Evolutionary conservation across 768 basidiomycete species (phyloP).

Genomic region (Coprinopsis marcescibilis): DNA sequence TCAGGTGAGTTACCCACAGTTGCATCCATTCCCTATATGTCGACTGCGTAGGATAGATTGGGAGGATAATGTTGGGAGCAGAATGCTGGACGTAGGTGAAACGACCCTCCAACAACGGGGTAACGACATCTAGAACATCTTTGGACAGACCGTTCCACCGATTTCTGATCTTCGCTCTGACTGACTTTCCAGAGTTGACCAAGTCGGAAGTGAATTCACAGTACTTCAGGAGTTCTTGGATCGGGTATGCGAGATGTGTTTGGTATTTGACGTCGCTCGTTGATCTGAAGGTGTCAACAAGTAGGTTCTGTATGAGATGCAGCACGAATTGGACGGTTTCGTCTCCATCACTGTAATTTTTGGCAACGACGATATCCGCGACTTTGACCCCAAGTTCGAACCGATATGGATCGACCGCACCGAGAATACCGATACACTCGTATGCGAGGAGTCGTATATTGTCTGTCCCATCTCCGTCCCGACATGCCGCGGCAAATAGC

Average conservation of each 20-base stretch:
- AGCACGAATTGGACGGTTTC: conserved; percentile 78
- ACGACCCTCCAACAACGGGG: conserved; percentile 72
- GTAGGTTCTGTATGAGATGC: conserved; percentile 78
- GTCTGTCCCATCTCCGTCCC: conserved; percentile 76
- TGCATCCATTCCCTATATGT: conserved; percentile 98
- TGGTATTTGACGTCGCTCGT: conserved; percentile 95
- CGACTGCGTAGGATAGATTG: conserved; percentile 69
- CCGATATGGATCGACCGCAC: conserved; percentile 93
- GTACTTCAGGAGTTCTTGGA: conserved; percentile 85
- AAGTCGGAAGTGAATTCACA: conserved; percentile 83
- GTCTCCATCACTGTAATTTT: conserved; percentile 73
- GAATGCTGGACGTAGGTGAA: conserved; percentile 48
- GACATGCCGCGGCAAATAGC: conserved; percentile 63
- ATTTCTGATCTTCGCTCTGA: conserved; percentile 60
- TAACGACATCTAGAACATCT: conserved; percentile 78
- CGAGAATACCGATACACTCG: conserved; percentile 87
- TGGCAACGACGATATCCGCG: conserved; percentile 63
- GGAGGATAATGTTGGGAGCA: conserved; percentile 42
- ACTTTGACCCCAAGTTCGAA: conserved; percentile 61
- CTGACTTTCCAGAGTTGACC: conserved; percentile 46
- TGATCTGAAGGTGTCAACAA: conserved; percentile 86
- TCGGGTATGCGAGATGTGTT: conserved; percentile 79
- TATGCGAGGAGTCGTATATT: conserved; percentile 65
- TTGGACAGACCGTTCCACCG: conserved; percentile 80
- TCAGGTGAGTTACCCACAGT: conserved; percentile 78